phyloP scores from a whole-genome alignment of 345 rosid species.

The Euclidium syriacum region DNA sequence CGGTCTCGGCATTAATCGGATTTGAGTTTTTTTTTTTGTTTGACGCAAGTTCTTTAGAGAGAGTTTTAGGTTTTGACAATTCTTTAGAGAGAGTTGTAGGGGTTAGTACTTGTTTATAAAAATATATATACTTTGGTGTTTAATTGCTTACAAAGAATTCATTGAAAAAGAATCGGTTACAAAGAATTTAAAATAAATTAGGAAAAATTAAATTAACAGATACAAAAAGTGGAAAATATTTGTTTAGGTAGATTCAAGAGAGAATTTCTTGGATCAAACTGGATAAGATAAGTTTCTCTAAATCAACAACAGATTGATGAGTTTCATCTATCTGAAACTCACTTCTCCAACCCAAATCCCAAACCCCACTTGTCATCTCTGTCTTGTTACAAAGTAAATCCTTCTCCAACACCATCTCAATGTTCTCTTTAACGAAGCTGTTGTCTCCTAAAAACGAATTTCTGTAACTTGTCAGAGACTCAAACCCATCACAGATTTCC shows the following conservation, averaged over 20 bases:
- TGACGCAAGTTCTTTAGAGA: too few relatives aligned
- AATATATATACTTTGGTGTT: slow-evolving; percentile 1
- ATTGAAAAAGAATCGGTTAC: too few relatives aligned
- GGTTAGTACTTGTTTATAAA: too few relatives aligned
- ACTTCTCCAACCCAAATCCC: slow-evolving; percentile 80
- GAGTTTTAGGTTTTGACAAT: too few relatives aligned
- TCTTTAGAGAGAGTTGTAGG: too few relatives aligned
- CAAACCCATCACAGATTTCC: slow-evolving; percentile 49
- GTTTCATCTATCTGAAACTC: slow-evolving; percentile 49
- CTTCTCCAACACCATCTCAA: slow-evolving; percentile 42
- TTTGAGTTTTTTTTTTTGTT: too few relatives aligned
- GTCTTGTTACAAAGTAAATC: slow-evolving; percentile 42
- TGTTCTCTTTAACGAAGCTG: slow-evolving; percentile 30
- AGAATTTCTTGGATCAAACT: slow-evolving; percentile 55
- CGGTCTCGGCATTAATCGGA: too few relatives aligned
- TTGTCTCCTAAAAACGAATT: slow-evolving; percentile 24
- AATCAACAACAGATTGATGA: slow-evolving; percentile 45
- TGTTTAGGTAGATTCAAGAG: slow-evolving; percentile 5
- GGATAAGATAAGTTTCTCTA: slow-evolving; percentile 50
- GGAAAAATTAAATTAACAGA: not conserved
- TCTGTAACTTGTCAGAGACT: slow-evolving; percentile 39
- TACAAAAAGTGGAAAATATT: not conserved
- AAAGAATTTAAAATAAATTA: not conserved
- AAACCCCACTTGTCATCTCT: slow-evolving; percentile 47
- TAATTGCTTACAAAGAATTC: too few relatives aligned